Percentiles rank a stretch among this genome's conserved stretches.
Conservation (phyloP, 805 yeast species). For the Scheffersomyces ergatensis region DNA sequence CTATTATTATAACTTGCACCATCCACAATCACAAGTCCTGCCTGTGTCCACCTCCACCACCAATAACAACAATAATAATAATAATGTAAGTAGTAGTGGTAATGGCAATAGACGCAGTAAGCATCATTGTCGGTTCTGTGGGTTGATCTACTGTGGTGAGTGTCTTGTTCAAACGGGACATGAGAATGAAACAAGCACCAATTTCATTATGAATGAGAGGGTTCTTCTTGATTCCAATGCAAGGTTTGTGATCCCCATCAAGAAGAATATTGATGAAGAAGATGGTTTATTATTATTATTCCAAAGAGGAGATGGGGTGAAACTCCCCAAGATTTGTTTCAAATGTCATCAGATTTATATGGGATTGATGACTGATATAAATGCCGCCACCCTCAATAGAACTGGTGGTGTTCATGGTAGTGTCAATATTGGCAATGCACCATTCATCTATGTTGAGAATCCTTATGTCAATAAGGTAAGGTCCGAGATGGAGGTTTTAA, state of each 20-base stretch:
- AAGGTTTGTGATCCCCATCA: conserved; percentile 36
- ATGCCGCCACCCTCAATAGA: conserved; percentile 7
- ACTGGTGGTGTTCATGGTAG: conserved; percentile 1
- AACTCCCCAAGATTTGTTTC: conserved; percentile 30
- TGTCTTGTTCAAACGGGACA: conserved; percentile 3
- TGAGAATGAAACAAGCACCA: not conserved
- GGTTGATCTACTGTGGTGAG: conserved; percentile 40
- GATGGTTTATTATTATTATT: not conserved
- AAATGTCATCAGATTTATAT: conserved; percentile 27
- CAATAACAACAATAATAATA: not conserved
- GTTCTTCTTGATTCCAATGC: conserved; percentile 23
- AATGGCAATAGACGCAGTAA: no score
- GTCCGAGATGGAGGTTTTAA: no score
- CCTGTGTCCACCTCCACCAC: not conserved
- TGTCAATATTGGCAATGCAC: no score
- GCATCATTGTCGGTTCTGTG: conserved; percentile 56
- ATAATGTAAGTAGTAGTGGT: not conserved
- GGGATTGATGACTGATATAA: conserved; percentile 4
- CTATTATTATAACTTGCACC: no score
- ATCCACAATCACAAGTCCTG: no score
- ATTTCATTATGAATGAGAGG: not conserved
- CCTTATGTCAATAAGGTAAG: conserved; percentile 19
- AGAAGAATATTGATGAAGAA: conserved; percentile 12
- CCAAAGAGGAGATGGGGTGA: conserved; percentile 9
- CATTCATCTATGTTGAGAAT: conserved; percentile 28